These are phyloP conservation scores for Aspergillus oerlinghausenensis DNA, from an alignment of 2,329 filamentous ascomycete genomes.

Conservation along the genomic window DNA sequence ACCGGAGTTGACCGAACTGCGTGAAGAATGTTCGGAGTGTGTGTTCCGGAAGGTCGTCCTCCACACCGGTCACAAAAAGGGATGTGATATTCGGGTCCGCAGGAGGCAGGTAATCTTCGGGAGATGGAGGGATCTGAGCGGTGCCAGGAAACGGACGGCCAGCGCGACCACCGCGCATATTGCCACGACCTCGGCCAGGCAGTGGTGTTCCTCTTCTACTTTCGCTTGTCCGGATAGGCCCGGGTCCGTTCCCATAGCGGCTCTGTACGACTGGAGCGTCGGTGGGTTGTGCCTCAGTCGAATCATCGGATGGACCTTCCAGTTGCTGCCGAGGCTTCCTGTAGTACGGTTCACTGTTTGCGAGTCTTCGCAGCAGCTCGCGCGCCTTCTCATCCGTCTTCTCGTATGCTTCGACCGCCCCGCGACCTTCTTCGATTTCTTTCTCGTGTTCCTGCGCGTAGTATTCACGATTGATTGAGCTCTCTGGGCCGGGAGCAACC, in stretches of 20 bases:
- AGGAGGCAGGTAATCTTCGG: slow-evolving; percentile 81
- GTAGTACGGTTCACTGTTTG: slow-evolving; percentile 92
- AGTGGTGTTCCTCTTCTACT: slow-evolving; percentile 37
- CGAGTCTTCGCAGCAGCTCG: slow-evolving; percentile 77
- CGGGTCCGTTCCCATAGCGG: slow-evolving; percentile 46
- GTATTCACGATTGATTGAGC: slow-evolving; percentile 91
- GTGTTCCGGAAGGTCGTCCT: slow-evolving; percentile 92
- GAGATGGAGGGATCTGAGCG: slow-evolving; percentile 71
- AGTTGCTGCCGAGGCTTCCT: slow-evolving; percentile 71
- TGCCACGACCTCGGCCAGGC: slow-evolving; percentile 45
- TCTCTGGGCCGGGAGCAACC: slow-evolving; percentile 88
- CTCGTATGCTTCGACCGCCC: slow-evolving; percentile 82
- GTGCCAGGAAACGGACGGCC: slow-evolving; percentile 63
- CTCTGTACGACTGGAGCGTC: slow-evolving; percentile 40
- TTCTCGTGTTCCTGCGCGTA: slow-evolving; percentile 97
- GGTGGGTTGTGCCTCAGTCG: slow-evolving; percentile 35
- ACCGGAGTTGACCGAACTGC: slow-evolving; percentile 82
- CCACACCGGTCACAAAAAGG: slow-evolving; percentile 88
- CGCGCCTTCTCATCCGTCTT: slow-evolving; percentile 96
- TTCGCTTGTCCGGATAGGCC: slow-evolving; percentile 70
- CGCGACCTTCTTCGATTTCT: slow-evolving; percentile 86
- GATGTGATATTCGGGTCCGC: slow-evolving; percentile 82
- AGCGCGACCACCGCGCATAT: slow-evolving; percentile 44
- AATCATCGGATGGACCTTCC: slow-evolving; percentile 49
- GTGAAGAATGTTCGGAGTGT: slow-evolving; percentile 89